Conservation (phyloP, 495 filamentous ascomycete genomes). For the Venustampulla echinocandica region DNA sequence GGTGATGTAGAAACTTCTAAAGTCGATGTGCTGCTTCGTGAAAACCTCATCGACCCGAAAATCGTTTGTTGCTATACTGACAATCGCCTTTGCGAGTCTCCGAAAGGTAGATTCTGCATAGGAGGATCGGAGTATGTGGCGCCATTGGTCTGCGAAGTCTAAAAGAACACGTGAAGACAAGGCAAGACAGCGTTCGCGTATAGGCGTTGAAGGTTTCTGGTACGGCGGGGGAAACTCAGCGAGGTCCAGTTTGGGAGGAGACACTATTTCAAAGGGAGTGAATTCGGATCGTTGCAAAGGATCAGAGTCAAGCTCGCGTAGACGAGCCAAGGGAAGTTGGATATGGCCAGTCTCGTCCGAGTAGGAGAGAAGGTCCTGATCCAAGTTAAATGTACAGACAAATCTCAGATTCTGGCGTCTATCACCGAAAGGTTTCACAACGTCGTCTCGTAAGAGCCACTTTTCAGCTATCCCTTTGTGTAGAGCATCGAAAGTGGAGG, state of each 20-base stretch:
- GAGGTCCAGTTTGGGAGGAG: not conserved
- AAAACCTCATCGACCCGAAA: constrained; percentile 6
- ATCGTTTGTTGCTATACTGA: constrained; percentile 9
- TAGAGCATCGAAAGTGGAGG: constrained; percentile 10
- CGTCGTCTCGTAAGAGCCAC: constrained; percentile 8
- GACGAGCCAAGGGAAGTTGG: constrained; percentile 1
- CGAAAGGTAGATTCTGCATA: constrained; percentile 10
- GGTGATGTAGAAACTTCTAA: constrained; percentile 4
- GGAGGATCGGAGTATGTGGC: constrained; percentile 10
- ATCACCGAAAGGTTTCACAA: constrained; percentile 14
- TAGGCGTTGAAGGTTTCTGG: not conserved
- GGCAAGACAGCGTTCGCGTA: constrained; percentile 1
- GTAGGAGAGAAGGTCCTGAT: constrained; percentile 7
- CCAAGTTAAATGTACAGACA: constrained; percentile 11
- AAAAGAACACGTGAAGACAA: constrained; percentile 8
- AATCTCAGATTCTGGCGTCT: constrained; percentile 6
- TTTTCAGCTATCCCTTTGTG: not conserved
- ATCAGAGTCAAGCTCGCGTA: not conserved
- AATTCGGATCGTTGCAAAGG: constrained; percentile 4
- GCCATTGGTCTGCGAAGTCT: constrained; percentile 13
- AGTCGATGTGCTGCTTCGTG: not conserved
- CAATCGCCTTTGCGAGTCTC: constrained; percentile 7
- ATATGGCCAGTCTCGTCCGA: constrained; percentile 3
- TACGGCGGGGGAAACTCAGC: constrained; percentile 7
- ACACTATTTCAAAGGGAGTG: constrained; percentile 1